Evolutionary conservation across 192 early-diverging fungal genomes (phyloP), one percentile per base, ranked within the genome.

Genomic region (Coemansia sp.): DNA sequence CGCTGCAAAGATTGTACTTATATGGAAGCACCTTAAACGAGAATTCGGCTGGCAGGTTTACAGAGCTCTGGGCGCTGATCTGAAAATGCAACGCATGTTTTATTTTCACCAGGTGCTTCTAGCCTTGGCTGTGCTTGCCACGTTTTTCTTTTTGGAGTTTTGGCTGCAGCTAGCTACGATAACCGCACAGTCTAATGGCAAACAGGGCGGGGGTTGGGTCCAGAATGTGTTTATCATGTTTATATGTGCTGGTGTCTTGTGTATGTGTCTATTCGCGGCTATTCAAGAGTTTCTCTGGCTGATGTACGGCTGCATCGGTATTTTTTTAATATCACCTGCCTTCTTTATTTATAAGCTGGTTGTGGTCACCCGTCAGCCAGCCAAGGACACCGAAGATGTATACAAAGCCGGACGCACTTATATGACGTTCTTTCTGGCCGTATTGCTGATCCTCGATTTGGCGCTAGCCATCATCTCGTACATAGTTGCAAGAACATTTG

Each of bases 161-260:
- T 85, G 71, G 57, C 50, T 83, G 20, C 79, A 76, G 71, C 87
- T 84, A 59, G 74, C 87, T 5, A 84, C 73, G 5, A 63, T 88
- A 28, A 62, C 86, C 17, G 73, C 84, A 10, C 67, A 61, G 59
- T 42, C 64, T 6, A 7, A 63, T 52, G 57, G 64, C 48, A 12
- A 12, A 1, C 63, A 62, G 30, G 54, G 48, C n/a, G 63, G 65
- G 7, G 63, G 65, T 38, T 66, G 70, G 75, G 52, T 63, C 34
- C 65, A 61, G 28, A 60, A 64, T 38, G 49, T 68, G 3, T 20
- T 60, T 12, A 48, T 67, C 11, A 28, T 75, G 2, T 28, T 61
- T 48, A 29, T 64, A 48, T 60, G 51, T 25, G 56, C 52, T 18
- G 59, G 60, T 30, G 29, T 64, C 0, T 63, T 83, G 12, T 56